Conservation (phyloP, 306 rosid species). For the Cicer bijugum region DNA sequence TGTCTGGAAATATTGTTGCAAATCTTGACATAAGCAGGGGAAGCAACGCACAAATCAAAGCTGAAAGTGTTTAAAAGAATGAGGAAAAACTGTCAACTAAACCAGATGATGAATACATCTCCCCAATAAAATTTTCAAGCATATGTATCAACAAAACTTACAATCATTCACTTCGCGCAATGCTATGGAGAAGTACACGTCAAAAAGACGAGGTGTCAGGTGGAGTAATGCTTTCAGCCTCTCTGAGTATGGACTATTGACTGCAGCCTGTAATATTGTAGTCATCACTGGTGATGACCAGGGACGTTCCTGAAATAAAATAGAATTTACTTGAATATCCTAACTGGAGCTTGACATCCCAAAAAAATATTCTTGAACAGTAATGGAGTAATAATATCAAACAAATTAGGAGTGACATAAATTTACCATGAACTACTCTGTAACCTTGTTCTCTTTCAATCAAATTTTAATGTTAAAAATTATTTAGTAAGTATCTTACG, state of each 20-base stretch:
- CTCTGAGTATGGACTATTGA: constrained; percentile 72
- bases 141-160: constrained; percentile 53
- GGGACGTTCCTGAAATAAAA: constrained; percentile 80
- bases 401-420: constrained; percentile 8
- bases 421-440: constrained; percentile 11
- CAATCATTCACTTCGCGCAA: constrained; percentile 76
- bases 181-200: constrained; percentile 76
- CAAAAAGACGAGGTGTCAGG: constrained; percentile 73
- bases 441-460: background rate
- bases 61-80: constrained; percentile 58
- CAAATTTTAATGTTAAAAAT: too few species aligned
- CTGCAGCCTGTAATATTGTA: constrained; percentile 64
- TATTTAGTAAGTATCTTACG: background rate
- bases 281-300: constrained; percentile 92
- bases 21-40: constrained; percentile 90
- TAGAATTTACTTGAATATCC: constrained; percentile 39
- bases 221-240: constrained; percentile 75
- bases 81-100: constrained; percentile 26
- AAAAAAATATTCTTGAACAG: background rate
- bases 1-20: constrained; percentile 83
- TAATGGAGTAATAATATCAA: constrained; percentile 25
- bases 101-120: constrained; percentile 37
- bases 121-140: constrained; percentile 14
- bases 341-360: constrained; percentile 24
- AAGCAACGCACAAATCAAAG: constrained; percentile 90